Evolutionary conservation across 441 rosid species (phyloP), one percentile per base, ranked within the genome.

Genomic region (Adansonia madagascariensis): DNA sequence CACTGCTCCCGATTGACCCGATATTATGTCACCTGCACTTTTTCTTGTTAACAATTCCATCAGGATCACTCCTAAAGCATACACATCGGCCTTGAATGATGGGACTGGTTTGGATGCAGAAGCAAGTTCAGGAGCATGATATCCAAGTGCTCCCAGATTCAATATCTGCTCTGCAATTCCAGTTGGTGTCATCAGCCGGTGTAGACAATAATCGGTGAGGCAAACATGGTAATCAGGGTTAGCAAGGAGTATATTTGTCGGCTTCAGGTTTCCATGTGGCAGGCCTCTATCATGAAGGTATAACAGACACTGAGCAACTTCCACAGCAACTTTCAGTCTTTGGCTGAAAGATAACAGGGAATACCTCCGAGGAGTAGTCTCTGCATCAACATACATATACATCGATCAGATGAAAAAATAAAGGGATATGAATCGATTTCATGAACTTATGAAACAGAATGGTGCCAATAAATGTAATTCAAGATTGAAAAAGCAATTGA

Each of bases 1-100:
- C 10, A 95, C 98, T 0, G 97, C 99, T 71, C 98, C 98, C 1
- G 98, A 88, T 67, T 92, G 98, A 55, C 99, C 99, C 0, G 98
- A 95, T 78, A 95, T 93, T 80, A 95, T 95, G 83, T 95, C 99
- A 17, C 99, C 97, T 0, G 99, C 99, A 43, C 99, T 91, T 79
- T 92, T 83, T 84, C 97, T 83, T 6, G 98, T 95, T 74, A 95
- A 78, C 78, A 95, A 81, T 82, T 95, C 99, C 99, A 95, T 90
- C 75, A 93, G 73, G 59, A 95, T 93, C 64, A 95, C 99, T n/a
- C 99, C 99, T 18, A 93, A 85, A 6, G 97, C 89, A 65, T 92
- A 95, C 4, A 95, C 94, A 73, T 95, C 99, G 1, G 93, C 91
- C 82, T 93, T 95, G 10, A 84, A 80, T 10, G 99, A 89, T 1